These are phyloP conservation scores for Verbascum thapsus DNA, from an alignment of 257 asterid genomes.

Conservation along the genomic window DNA sequence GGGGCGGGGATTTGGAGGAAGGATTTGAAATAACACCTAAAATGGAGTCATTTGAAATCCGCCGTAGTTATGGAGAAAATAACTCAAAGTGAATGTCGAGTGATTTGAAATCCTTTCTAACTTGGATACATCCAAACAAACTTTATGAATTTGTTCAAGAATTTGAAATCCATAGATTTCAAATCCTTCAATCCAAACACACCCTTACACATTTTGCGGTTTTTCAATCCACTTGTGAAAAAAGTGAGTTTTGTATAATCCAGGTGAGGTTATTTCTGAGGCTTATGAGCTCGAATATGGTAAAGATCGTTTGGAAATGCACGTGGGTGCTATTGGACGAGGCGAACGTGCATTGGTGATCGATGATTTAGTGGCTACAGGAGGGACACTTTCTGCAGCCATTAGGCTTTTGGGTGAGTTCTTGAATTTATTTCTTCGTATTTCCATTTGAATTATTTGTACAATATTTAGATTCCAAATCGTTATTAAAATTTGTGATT, in stretches of 20 bases:
- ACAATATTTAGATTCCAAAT: background rate
- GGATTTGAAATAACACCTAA: too few relatives aligned
- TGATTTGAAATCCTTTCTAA: too few relatives aligned
- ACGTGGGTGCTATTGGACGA: conserved; percentile 60
- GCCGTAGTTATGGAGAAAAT: too few relatives aligned
- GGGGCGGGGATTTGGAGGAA: too few relatives aligned
- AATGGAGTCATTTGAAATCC: too few relatives aligned
- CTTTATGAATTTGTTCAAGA: too few relatives aligned
- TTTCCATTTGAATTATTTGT: background rate
- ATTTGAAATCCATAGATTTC: too few relatives aligned
- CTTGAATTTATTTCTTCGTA: conserved; percentile 8
- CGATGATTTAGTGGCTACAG: conserved; percentile 92
- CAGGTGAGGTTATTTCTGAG: conserved; percentile 74
- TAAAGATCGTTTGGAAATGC: conserved; percentile 81
- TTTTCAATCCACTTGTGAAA: background rate
- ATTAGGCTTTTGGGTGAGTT: conserved; percentile 68
- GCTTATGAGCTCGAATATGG: conserved; percentile 89
- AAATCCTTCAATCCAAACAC: too few relatives aligned
- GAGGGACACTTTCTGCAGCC: conserved; percentile 90
- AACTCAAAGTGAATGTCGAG: too few relatives aligned
- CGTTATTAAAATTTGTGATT: background rate
- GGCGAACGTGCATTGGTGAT: conserved; percentile 74
- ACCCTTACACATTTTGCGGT: too few relatives aligned
- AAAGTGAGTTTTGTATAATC: conserved; percentile 16
- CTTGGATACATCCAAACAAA: too few relatives aligned